Base-by-base conservation (phyloP, 2,329 filamentous ascomycete genomes). In the Elsinoe batatas region DNA sequence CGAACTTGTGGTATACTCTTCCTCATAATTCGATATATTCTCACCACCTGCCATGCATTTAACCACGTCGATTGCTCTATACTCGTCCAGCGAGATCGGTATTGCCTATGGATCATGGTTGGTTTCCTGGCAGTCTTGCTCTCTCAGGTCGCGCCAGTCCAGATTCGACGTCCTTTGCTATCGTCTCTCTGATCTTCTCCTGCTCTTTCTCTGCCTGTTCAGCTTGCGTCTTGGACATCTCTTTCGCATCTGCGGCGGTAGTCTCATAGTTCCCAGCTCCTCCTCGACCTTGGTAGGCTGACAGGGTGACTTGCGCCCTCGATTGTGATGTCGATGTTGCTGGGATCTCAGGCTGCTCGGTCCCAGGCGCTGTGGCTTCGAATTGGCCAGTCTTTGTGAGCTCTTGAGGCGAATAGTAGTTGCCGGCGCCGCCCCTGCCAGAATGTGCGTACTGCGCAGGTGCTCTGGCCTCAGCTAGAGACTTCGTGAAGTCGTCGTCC, bases 241-340 rank as follows among this genome's bases (percentile, higher is more conserved):
- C 68, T 56, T 63, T 62, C 30, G 57, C 60, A 54, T 70, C 69
- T 46, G 54, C 67, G 59, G 62, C 60, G 11, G 62, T 64, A 20
- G 59, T 75, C n/a, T 70, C 64, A 58, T 71, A 73, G 54, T 76
- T 76, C 2, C 74, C 74, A n/a, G 72, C 72, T 5, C 74, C 74
- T 26, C 74, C 74, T 44, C 74, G 63, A 1, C 74, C 74, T 20
- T 49, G 36, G 17, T 58, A 56, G 11, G 54, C 55, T 5, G 15
- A 36, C 13, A 44, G 15, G 6, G 36, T 54, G 5, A 37, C 51
- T 18, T 42, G 38, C 15, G 32, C 26, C 3, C 13, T 32, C 6
- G 35, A 17, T 22, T 49, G 32, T 5, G 26, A 17, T 18, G 42
- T 42, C 18, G 12, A 15, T 20, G 36, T n/a, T 43, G 20, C 8